These are phyloP conservation scores for Dendrothele bispora DNA, from an alignment of 768 basidiomycete genomes.

Conservation along the genomic window DNA sequence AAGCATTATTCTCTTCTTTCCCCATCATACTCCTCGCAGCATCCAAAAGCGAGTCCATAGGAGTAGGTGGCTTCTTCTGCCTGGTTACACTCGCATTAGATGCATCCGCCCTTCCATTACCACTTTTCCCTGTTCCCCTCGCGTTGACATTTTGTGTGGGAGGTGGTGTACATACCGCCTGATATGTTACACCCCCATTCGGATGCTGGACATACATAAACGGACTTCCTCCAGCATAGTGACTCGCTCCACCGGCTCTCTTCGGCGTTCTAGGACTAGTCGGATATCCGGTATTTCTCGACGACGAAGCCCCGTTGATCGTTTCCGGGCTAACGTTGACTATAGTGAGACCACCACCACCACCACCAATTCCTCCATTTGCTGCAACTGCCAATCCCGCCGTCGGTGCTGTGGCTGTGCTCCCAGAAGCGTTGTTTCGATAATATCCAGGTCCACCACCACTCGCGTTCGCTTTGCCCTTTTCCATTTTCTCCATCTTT, in stretches of 20 bases:
- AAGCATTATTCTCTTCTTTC: constrained; percentile 30
- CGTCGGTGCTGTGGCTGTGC: neutral
- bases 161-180: constrained; percentile 19
- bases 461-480: constrained; percentile 21
- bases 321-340: neutral
- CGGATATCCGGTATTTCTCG: too few species aligned
- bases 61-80: constrained; percentile 26
- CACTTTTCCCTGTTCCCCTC: constrained; percentile 22
- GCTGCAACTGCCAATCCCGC: neutral
- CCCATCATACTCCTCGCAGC: constrained; percentile 62
- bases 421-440: neutral
- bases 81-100: neutral
- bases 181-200: neutral
- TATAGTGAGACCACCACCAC: neutral
- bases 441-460: constrained; percentile 7
- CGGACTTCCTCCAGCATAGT: neutral
- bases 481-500: constrained; percentile 23
- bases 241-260: neutral
- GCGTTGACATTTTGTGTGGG: constrained; percentile 20
- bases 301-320: too few species aligned
- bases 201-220: neutral
- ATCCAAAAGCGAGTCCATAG: constrained; percentile 59
- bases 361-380: neutral
- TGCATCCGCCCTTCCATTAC: constrained; percentile 18
- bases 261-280: too few species aligned